phyloP scores from a whole-genome alignment of 768 basidiomycete species.

The Suillus occidentalis region DNA sequence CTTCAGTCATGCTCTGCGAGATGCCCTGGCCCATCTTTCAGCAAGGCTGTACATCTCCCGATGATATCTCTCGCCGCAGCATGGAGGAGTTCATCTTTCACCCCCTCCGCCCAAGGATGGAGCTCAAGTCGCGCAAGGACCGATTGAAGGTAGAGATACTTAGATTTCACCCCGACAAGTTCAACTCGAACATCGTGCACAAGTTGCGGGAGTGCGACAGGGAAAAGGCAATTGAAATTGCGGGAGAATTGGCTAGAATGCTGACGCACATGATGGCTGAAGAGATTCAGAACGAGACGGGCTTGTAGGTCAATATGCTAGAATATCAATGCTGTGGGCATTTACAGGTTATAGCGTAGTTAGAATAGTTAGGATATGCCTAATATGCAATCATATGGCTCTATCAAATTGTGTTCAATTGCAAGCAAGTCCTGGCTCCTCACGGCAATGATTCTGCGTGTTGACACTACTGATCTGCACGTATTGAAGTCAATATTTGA shows the following conservation, averaged over 20 bases:
- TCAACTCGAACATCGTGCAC: conserved; percentile 36
- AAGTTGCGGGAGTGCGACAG: conserved; percentile 36
- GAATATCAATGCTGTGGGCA: background rate
- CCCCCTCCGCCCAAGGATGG: conserved; percentile 27
- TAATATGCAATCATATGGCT: background rate
- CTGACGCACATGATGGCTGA: conserved; percentile 38
- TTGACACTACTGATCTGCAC: background rate
- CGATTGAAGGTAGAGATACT: conserved; percentile 45
- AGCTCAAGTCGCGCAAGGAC: conserved; percentile 36
- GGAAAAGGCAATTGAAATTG: conserved; percentile 34
- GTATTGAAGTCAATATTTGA: background rate
- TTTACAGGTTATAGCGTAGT: background rate
- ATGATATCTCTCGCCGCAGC: conserved; percentile 35
- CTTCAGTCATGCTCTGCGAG: conserved; percentile 29
- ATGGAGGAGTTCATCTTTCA: conserved; percentile 43
- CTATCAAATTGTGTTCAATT: too few species aligned
- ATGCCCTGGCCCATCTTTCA: conserved; percentile 48
- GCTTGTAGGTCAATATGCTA: background rate
- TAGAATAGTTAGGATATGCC: too few species aligned
- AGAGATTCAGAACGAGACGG: conserved; percentile 1
- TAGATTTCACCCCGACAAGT: conserved; percentile 59
- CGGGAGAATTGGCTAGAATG: conserved; percentile 41
- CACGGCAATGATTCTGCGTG: background rate
- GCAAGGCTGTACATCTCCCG: conserved; percentile 16
- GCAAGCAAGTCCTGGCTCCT: background rate